Evolutionary conservation across 2,329 filamentous ascomycete genomes (phyloP).

Genomic region (Arthrocladium fulminans): DNA sequence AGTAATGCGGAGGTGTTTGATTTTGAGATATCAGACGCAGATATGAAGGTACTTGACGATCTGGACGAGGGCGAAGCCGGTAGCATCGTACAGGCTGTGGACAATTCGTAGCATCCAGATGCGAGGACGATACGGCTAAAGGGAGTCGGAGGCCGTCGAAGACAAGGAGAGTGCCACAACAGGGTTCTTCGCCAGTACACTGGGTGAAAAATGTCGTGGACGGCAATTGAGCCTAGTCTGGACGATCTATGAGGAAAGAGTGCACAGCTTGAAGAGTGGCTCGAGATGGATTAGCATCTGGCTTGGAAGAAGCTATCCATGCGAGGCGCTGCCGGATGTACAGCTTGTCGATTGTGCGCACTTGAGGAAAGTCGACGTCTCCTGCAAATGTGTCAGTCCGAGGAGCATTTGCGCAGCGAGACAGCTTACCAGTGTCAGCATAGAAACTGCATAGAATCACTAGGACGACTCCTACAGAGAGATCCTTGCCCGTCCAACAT

Average conservation of each 20-base stretch:
- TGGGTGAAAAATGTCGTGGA: no score
- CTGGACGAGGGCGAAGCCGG: conserved; percentile 43
- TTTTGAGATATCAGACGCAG: conserved; percentile 49
- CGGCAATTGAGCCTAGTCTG: conserved; percentile 16
- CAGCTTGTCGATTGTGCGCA: conserved; percentile 54
- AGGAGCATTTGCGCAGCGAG: background rate
- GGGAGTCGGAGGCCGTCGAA: no score
- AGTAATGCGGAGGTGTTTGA: conserved; percentile 57
- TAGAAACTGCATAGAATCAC: conserved; percentile 67
- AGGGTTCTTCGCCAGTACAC: no score
- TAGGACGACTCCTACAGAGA: conserved; percentile 69
- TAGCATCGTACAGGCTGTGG: conserved; percentile 40
- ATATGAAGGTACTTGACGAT: conserved; percentile 48
- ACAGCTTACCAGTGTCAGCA: conserved; percentile 49
- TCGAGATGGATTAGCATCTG: conserved; percentile 73
- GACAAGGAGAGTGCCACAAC: no score
- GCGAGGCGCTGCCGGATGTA: conserved; percentile 68
- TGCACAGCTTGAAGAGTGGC: conserved; percentile 87
- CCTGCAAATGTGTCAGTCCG: conserved; percentile 4
- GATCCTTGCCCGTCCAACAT: conserved; percentile 69
- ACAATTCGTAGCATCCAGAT: conserved; percentile 29
- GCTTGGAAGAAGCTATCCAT: conserved; percentile 71
- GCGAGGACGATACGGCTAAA: background rate
- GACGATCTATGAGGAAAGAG: conserved; percentile 64
- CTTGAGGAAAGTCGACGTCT: conserved; percentile 10